Percentiles rank a stretch among this genome's conserved stretches.
These are phyloP conservation scores for Trichoderma sp. DNA, from an alignment of 2,329 filamentous ascomycete genomes.

Conservation along the genomic window DNA sequence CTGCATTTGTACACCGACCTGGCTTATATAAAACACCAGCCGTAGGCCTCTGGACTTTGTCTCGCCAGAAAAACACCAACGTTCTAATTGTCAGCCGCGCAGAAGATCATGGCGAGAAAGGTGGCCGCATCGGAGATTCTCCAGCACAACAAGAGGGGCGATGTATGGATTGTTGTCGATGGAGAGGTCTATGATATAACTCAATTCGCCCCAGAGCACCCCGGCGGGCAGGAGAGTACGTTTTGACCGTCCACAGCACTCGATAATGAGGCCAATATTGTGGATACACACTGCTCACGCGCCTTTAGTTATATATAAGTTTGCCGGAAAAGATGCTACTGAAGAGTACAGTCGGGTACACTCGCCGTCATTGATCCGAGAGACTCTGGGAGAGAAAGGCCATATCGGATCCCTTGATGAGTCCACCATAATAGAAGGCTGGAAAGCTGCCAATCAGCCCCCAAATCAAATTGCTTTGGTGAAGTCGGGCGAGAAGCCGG, in stretches of 20 bases:
- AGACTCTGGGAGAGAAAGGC: slow-evolving; percentile 11
- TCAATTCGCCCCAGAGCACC: slow-evolving; percentile 18
- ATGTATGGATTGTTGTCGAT: slow-evolving; percentile 20
- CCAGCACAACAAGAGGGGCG: slow-evolving; percentile 7
- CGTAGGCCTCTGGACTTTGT: background rate
- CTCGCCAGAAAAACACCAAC: background rate
- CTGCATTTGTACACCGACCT: background rate
- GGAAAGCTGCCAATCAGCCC: slow-evolving; percentile 4
- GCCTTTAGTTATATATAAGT: slow-evolving; percentile 8
- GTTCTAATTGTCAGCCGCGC: background rate
- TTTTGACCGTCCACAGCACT: background rate
- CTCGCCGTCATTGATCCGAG: slow-evolving; percentile 19
- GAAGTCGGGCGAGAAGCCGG: background rate
- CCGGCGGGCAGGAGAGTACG: slow-evolving; percentile 18
- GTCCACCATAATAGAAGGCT: slow-evolving; percentile 10
- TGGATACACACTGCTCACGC: background rate
- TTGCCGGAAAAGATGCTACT: slow-evolving; percentile 15
- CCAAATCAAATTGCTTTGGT: too few species aligned
- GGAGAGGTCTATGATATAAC: slow-evolving; percentile 23
- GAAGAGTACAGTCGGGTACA: slow-evolving; percentile 19
- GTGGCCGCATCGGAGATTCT: background rate
- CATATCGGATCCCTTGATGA: slow-evolving; percentile 12
- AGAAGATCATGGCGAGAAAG: background rate
- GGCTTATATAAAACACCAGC: background rate
- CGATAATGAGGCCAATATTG: background rate